These are phyloP conservation scores for Chaetomium fimeti DNA, from an alignment of 495 filamentous ascomycete species.

Conservation along the genomic window DNA sequence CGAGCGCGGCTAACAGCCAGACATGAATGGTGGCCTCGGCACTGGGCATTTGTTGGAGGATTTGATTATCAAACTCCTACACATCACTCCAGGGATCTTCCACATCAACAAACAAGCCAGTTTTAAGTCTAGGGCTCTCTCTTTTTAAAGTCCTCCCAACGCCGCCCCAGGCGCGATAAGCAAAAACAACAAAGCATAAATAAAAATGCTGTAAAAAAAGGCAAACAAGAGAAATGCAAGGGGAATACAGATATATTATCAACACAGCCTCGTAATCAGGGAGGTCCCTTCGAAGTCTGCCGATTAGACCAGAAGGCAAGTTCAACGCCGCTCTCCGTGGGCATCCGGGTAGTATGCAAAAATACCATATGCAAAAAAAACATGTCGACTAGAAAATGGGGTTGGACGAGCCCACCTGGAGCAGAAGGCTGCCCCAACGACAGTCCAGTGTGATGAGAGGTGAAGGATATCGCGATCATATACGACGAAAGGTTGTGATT, in stretches of 20 bases:
- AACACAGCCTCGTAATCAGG: neutral
- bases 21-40: neutral
- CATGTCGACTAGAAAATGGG: neutral
- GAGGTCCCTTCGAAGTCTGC: neutral
- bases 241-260: constrained; percentile 12
- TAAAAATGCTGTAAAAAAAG: neutral
- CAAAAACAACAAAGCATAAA: neutral
- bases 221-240: constrained; percentile 3
- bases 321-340: constrained; percentile 10
- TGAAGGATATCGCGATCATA: constrained; percentile 11
- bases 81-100: neutral
- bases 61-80: neutral
- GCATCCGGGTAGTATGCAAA: constrained; percentile 7
- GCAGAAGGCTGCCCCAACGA: neutral
- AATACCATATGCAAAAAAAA: constrained; percentile 18
- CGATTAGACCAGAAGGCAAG: neutral
- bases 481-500: constrained; percentile 2
- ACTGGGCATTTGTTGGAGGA: neutral
- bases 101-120: neutral
- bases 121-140: neutral
- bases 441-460: neutral
- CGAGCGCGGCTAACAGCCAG: neutral
- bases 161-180: neutral
- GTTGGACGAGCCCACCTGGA: neutral
- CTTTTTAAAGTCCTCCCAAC: neutral